Conservation (phyloP, 208 protist genomes). For the Lotmaria passim region DNA sequence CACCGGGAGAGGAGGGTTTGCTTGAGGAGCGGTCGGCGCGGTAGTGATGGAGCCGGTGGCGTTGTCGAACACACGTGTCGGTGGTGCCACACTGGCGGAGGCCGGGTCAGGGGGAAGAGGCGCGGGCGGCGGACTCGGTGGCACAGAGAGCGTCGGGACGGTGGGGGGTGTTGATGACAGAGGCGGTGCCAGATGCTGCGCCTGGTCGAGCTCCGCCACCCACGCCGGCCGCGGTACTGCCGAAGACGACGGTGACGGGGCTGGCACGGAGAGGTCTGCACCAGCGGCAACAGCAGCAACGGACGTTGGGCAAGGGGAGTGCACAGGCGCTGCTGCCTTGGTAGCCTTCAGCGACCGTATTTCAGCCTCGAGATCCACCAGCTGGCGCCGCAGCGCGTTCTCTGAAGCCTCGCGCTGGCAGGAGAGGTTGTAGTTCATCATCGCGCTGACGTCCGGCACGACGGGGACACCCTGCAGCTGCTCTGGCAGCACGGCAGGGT, state of each 20-base stretch:
- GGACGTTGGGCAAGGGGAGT: neutral
- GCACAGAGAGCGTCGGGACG: neutral
- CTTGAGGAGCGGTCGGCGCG: neutral
- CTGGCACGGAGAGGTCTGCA: constrained; percentile 3
- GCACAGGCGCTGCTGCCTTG: constrained; percentile 11
- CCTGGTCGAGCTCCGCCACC: constrained; percentile 34
- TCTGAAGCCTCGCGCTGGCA: constrained; percentile 66
- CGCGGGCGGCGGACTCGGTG: constrained; percentile 5
- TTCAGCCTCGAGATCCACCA: constrained; percentile 66
- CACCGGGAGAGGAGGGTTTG: neutral
- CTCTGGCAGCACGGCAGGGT: constrained; percentile 2
- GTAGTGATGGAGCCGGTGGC: constrained; percentile 4
- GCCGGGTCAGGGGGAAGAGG: constrained; percentile 8
- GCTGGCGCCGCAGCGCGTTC: constrained; percentile 67
- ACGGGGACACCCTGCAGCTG: constrained; percentile 60
- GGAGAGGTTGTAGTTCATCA: constrained; percentile 77
- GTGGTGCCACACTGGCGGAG: neutral
- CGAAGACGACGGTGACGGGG: neutral
- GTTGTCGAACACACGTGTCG: constrained; percentile 7
- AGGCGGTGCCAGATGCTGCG: constrained; percentile 19
- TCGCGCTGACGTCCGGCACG: constrained; percentile 73
- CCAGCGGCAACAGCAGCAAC: neutral
- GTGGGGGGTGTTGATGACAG: constrained; percentile 2
- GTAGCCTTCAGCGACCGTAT: constrained; percentile 43
- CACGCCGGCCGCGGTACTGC: constrained; percentile 10